Evolutionary conservation across 257 asterid genomes (phyloP).

Genomic region (Solanum phureja): DNA sequence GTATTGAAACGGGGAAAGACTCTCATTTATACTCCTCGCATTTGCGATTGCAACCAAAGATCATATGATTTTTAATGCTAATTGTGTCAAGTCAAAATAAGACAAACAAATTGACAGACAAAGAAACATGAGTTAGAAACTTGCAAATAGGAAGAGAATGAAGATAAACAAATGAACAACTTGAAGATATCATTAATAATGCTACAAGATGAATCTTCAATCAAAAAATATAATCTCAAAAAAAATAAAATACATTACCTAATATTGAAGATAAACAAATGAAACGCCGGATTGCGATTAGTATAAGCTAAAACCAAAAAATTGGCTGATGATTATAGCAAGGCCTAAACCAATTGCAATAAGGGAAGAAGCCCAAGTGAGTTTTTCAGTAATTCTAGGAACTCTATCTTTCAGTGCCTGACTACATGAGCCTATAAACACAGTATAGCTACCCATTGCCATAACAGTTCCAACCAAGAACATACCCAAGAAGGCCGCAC

Average conservation of each 20-base stretch:
- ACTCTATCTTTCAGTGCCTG: slow-evolving; percentile 75
- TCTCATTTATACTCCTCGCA: not conserved
- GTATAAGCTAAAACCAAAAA: slow-evolving; percentile 72
- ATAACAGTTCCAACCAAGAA: slow-evolving; percentile 86
- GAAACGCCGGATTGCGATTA: slow-evolving; percentile 9
- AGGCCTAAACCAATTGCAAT: slow-evolving; percentile 78
- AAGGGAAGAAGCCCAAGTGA: slow-evolving; percentile 91
- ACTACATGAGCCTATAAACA: slow-evolving; percentile 84
- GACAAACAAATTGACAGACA: not conserved
- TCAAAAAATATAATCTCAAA: not conserved
- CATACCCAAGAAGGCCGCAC: slow-evolving; percentile 83
- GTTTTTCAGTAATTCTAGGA: slow-evolving; percentile 90
- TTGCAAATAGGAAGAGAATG: not conserved
- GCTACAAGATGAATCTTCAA: not conserved
- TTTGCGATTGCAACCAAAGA: not conserved
- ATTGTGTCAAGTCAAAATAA: not conserved
- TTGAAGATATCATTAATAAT: not conserved
- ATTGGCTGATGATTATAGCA: slow-evolving; percentile 64
- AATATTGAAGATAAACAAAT: not conserved
- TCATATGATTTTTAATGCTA: too few species aligned
- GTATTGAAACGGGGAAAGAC: not conserved
- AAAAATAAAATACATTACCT: not conserved
- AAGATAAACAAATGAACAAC: not conserved
- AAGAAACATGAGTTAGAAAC: not conserved
- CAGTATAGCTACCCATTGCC: slow-evolving; percentile 97